Percentiles rank a stretch among this genome's conserved stretches.
Evolutionary conservation across 257 asterid species (phyloP).

Genomic region (Gentiana dahurica): DNA sequence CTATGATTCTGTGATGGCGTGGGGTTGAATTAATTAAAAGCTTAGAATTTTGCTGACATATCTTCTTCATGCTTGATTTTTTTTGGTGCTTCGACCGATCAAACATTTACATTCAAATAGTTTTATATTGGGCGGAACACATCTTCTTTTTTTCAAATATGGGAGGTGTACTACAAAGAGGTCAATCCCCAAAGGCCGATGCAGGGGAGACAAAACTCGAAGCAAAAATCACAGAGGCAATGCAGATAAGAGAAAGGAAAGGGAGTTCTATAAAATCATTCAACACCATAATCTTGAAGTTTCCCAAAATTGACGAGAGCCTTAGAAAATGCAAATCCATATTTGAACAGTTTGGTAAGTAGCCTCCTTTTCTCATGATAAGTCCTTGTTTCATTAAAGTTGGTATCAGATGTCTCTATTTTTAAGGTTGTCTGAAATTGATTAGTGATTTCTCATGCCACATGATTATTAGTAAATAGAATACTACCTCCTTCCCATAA

Average conservation of each 20-base stretch:
- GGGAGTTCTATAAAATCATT: constrained; percentile 67
- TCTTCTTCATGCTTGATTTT: neutral
- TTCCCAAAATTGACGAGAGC: constrained; percentile 80
- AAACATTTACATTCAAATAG: neutral
- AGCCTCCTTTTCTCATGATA: neutral
- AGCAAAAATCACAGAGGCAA: constrained; percentile 51
- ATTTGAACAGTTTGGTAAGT: constrained; percentile 63
- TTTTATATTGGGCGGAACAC: constrained; percentile 4
- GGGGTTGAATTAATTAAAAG: too few relatives aligned
- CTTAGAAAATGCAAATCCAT: constrained; percentile 58
- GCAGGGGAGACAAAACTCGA: constrained; percentile 70
- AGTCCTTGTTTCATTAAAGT: too few relatives aligned
- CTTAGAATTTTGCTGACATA: neutral
- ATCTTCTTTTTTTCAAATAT: constrained; percentile 19
- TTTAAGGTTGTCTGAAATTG: too few relatives aligned
- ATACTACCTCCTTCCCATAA: too few relatives aligned
- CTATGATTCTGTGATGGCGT: too few relatives aligned
- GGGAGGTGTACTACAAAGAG: constrained; percentile 63
- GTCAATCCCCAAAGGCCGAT: constrained; percentile 34
- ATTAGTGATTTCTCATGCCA: too few relatives aligned
- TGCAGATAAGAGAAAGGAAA: constrained; percentile 50
- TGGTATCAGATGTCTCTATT: too few relatives aligned
- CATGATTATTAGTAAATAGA: too few relatives aligned
- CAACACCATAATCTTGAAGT: constrained; percentile 61
- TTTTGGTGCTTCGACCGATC: constrained; percentile 1